Evolutionary conservation across 1,139 yeast species (phyloP), one percentile per base, ranked within the genome.

Genomic region (Yamadazyma songkhlaensis): DNA sequence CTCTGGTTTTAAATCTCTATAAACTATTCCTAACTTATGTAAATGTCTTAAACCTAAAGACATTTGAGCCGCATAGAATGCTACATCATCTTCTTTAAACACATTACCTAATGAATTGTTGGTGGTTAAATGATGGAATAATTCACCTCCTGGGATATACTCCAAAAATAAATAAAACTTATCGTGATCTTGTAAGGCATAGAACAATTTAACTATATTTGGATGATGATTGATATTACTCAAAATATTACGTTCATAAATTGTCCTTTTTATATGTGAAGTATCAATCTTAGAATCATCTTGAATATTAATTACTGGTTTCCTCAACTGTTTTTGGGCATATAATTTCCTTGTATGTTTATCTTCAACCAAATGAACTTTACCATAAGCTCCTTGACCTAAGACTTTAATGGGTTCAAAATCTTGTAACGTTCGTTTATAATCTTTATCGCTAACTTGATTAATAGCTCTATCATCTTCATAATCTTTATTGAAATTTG

Each of bases 1-100:
- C 54, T 89, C 97, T 0, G 97, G 97, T 58, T 89, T 89, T 49
- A 89, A 66, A 56, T 89, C 97, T 24, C 97, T 72, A 46, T 64
- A 67, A 13, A 66, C 67, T n/a, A 67, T 66, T 29, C 68, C 67
- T 39, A 65, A 46, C 35, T 50, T 49, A 42, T 62, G 67, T 13
- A 62, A 48, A 42, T 62, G 65, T 32, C 51, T 47, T 25, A 62
- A 43, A 2, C 62, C 67, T 10, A 61, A 43, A 1, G 66, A 62
- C 67, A 62, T 62, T 39, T 62, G 64, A 0, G 66, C 68, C 3
- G 59, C 51, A 39, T 62, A 62, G 41, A 60, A 62, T 3, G 67
- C 62, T 25, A 60, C 65, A 39, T 60, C 57, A 34, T 60, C 64
- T 36, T 62, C 67, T 36, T 51, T 51, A 36, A 57, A 57, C 2